Conservation (phyloP, 2,329 filamentous ascomycete species). For the Pseudopithomyces chartarum region DNA sequence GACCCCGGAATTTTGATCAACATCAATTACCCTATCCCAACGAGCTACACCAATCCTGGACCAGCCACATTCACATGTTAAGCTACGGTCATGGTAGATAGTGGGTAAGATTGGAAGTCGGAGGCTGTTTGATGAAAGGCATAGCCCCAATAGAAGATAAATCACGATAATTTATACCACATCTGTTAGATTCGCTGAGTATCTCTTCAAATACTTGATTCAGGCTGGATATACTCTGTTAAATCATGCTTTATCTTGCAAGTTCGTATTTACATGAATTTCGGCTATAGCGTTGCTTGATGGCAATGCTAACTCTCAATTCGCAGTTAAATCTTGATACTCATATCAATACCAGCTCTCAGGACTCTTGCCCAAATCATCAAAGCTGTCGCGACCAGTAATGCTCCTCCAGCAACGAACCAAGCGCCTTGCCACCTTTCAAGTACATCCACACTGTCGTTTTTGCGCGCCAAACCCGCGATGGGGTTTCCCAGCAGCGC, state of each 20-base stretch:
- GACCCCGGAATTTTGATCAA: conserved; percentile 64
- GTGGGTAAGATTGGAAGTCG: background rate
- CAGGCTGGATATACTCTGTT: no score
- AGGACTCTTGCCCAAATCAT: conserved; percentile 15
- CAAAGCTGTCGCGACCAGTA: conserved; percentile 12
- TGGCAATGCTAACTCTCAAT: background rate
- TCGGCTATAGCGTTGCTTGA: no score
- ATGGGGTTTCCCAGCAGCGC: conserved; percentile 48
- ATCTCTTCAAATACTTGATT: no score
- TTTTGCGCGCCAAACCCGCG: conserved; percentile 44
- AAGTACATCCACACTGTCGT: conserved; percentile 38
- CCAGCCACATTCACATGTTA: conserved; percentile 8
- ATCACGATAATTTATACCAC: no score
- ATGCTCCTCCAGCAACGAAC: conserved; percentile 15
- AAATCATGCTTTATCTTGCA: no score
- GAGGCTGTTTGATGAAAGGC: no score
- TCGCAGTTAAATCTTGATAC: background rate
- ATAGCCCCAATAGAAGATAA: no score
- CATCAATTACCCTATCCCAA: conserved; percentile 54
- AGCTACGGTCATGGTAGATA: no score
- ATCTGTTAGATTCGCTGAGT: no score
- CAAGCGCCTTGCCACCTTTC: conserved; percentile 36
- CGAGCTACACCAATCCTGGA: conserved; percentile 14
- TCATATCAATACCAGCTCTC: conserved; percentile 4
- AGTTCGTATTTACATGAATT: no score